Percentiles rank a stretch among this genome's conserved stretches.
Evolutionary conservation across 106 monocot species (phyloP).

Genomic region (Ottelia alismoides): DNA sequence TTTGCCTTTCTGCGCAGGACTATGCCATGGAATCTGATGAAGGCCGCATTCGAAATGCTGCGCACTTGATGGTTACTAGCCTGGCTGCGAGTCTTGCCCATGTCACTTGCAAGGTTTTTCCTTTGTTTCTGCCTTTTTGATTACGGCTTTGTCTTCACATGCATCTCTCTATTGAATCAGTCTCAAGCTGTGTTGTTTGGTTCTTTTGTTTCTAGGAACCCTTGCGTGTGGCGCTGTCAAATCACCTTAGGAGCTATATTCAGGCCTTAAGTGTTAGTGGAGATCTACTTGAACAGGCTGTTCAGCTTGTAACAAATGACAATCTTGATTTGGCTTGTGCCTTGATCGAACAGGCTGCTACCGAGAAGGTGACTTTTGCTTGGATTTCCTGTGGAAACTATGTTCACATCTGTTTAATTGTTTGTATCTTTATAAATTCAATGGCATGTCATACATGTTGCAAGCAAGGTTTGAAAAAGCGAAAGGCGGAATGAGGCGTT

Average conservation of each 20-base stretch:
- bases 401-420: constrained; percentile 30
- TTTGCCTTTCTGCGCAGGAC: constrained; percentile 31
- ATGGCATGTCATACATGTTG: no score
- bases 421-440: no score
- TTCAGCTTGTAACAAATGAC: constrained; percentile 78
- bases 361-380: constrained; percentile 60
- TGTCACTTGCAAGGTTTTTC: constrained; percentile 92
- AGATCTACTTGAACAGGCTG: constrained; percentile 68
- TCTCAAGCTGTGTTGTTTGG: no score
- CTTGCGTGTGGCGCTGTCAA: constrained; percentile 68
- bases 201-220: constrained; percentile 87
- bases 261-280: constrained; percentile 38
- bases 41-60: constrained; percentile 52
- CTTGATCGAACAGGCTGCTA: constrained; percentile 81
- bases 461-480: no score
- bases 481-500: no score
- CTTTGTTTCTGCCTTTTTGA: background rate
- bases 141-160: background rate
- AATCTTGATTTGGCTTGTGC: constrained; percentile 98
- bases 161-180: constrained; percentile 3
- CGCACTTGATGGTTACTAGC: constrained; percentile 79
- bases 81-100: constrained; percentile 96
- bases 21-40: constrained; percentile 91
- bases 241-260: constrained; percentile 56
- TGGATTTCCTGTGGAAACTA: no score